These are phyloP conservation scores for Heritiera fomes DNA, from an alignment of 345 rosid species.

Conservation along the genomic window DNA sequence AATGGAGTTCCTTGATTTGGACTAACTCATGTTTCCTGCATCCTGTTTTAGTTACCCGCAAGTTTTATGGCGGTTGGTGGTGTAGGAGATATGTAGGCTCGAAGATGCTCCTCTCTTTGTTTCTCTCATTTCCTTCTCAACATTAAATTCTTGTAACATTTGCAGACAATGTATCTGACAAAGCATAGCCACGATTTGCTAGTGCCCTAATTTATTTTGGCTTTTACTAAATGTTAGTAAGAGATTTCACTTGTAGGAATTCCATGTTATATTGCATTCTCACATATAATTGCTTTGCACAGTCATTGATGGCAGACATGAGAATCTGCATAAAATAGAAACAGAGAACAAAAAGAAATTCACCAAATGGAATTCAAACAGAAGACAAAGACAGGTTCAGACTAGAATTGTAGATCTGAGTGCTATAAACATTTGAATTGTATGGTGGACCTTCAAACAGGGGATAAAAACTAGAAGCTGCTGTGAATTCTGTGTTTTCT, in stretches of 20 bases:
- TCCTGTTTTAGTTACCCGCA: constrained; percentile 37
- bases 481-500: background rate
- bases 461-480: background rate
- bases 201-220: constrained; percentile 6
- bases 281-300: background rate
- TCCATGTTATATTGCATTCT: background rate
- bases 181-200: background rate
- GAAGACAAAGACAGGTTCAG: background rate
- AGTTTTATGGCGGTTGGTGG: constrained; percentile 39
- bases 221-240: background rate
- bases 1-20: constrained; percentile 98
- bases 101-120: background rate
- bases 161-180: background rate
- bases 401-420: background rate
- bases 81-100: constrained; percentile 14
- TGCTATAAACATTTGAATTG: background rate
- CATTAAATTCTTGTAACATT: background rate
- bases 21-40: constrained; percentile 41
- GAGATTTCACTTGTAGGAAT: background rate
- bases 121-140: background rate
- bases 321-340: background rate
- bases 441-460: background rate
- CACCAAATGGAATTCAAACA: background rate
- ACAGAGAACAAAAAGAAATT: background rate
- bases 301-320: background rate